These are phyloP conservation scores for Barbarea vulgaris DNA, from an alignment of 345 rosid genomes.

Conservation along the genomic window DNA sequence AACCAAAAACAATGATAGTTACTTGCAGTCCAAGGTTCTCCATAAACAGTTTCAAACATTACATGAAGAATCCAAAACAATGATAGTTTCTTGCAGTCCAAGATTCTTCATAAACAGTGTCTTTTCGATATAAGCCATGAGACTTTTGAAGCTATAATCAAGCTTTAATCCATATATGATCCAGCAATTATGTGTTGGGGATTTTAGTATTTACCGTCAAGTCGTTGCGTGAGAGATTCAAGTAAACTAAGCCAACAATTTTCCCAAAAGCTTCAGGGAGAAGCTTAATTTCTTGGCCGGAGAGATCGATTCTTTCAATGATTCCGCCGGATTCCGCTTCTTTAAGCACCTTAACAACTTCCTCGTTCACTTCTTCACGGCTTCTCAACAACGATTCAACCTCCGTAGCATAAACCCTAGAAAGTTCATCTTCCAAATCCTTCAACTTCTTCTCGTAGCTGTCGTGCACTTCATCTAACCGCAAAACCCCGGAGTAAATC, in stretches of 20 bases:
- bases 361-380: constrained; percentile 45
- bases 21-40: not conserved
- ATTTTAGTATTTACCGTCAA: constrained; percentile 52
- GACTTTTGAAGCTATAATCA: not conserved
- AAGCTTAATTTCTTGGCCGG: constrained; percentile 59
- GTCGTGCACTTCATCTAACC: constrained; percentile 68
- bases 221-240: constrained; percentile 71
- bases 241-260: constrained; percentile 61
- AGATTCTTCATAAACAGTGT: not conserved
- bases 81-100: not conserved
- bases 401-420: constrained; percentile 48
- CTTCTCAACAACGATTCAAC: constrained; percentile 44
- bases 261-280: constrained; percentile 81
- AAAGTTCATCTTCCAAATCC: constrained; percentile 69
- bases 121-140: not conserved
- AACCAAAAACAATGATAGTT: not conserved
- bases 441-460: constrained; percentile 62
- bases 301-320: constrained; percentile 64
- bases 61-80: not conserved
- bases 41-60: not conserved
- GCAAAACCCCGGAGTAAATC: constrained; percentile 54
- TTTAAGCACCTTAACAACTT: constrained; percentile 57
- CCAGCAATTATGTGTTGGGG: not conserved
- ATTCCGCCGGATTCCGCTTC: constrained; percentile 43
- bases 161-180: not conserved